A percentile compares a stretch with the other conserved stretches of the same genome.
Conservation (phyloP, 2,329 filamentous ascomycete species). For the Neofusicoccum sp. region DNA sequence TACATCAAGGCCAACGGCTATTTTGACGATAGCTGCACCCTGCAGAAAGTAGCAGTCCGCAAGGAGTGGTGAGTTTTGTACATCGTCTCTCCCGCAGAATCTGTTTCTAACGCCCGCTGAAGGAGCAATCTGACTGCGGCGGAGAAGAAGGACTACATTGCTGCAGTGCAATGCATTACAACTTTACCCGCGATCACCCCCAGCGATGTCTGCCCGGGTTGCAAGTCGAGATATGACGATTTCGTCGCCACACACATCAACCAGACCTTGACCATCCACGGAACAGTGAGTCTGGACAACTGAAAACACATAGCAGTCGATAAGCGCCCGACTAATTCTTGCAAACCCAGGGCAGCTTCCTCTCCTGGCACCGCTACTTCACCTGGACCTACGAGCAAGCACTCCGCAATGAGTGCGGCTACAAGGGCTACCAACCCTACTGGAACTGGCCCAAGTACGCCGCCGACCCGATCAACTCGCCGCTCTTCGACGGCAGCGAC, state of each 20-base stretch:
- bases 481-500: conserved; percentile 56
- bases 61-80: conserved; percentile 42
- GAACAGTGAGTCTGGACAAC: conserved; percentile 26
- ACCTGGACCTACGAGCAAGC: conserved; percentile 43
- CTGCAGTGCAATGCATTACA: conserved; percentile 36
- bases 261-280: conserved; percentile 35
- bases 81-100: not conserved
- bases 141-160: conserved; percentile 36
- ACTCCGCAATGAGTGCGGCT: conserved; percentile 43
- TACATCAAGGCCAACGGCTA: conserved; percentile 28
- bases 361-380: conserved; percentile 45
- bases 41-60: conserved; percentile 40
- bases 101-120: conserved; percentile 10
- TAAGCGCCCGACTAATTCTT: conserved; percentile 1
- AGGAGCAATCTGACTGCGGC: conserved; percentile 27
- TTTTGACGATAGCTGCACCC: conserved; percentile 31
- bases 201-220: conserved; percentile 28
- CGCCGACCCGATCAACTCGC: conserved; percentile 45
- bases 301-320: not conserved
- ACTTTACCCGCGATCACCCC: conserved; percentile 31
- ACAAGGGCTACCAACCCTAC: conserved; percentile 46
- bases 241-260: conserved; percentile 39
- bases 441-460: conserved; percentile 54
- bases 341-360: conserved; percentile 30
- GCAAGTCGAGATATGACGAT: conserved; percentile 36